Base-by-base conservation (phyloP, 2,329 filamentous ascomycete species). In the Exophiala calicioides region DNA sequence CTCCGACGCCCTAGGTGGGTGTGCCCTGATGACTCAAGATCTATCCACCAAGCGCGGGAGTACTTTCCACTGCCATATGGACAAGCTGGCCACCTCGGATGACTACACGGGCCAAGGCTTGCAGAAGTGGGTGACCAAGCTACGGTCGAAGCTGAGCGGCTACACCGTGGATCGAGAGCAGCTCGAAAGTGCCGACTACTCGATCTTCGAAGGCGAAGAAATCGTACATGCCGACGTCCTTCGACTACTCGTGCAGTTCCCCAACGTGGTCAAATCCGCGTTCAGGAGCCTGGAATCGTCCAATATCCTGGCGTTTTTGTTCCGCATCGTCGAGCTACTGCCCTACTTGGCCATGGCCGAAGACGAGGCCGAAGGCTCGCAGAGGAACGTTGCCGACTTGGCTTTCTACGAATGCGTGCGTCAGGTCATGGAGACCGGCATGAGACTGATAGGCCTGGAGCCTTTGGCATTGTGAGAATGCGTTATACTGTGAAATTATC, bases 21-120 rank as follows among this genome's bases (percentile, higher is more conserved):
- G 83, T 55, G 84, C 85, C 64, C 88, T 95, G 61, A 95, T 95
- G 88, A 86, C 91, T 9, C 89, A 95, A 68, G 90, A 95, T 62
- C 93, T 95, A 86, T 84, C 79, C 50, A 89, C 88, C 65, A 95
- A 94, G 79, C 80, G 86, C 80, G 82, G 65, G 53, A 72, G 50
- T 1, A 9, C 32, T n/a, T 15, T 86, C 67, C 73, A 78, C 47
- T 90, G 91, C 69, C 84, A 90, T 70, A 83, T 90, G 76, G 82
- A 88, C 49, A 78, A 80, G 56, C 90, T 93, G 85, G 86, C 82
- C 5, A 87, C 84, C 3, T 90, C 90, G 57, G 87, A 93, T 69
- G 87, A 87, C 31, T 87, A 91, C 66, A 93, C 88, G 2, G 88
- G 88, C 5, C 86, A 87, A 9, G 90, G 90, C 66, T 78, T 94